Evolutionary conservation across 495 filamentous ascomycete genomes (phyloP).

Genomic region (Chlorociboria aeruginascens): DNA sequence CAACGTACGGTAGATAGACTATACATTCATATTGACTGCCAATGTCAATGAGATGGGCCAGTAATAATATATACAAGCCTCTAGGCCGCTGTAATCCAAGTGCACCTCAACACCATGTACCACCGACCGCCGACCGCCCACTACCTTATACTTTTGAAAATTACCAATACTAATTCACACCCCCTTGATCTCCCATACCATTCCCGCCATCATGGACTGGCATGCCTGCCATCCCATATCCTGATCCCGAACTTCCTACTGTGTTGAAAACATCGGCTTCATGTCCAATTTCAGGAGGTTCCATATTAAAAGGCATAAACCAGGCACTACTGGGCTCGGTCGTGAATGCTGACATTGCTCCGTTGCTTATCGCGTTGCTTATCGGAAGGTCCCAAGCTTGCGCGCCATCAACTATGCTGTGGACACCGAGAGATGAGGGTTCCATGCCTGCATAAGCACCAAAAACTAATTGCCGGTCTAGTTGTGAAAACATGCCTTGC

Average conservation of each 20-base stretch:
- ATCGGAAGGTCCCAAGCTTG: constrained; percentile 20
- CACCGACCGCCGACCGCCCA: not conserved
- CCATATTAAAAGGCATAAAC: constrained; percentile 93
- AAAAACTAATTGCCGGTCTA: constrained; percentile 70
- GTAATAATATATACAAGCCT: not conserved
- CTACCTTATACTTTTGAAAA: too few relatives aligned
- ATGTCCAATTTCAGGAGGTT: constrained; percentile 50
- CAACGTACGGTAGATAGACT: too few relatives aligned
- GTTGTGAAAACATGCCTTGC: constrained; percentile 38
- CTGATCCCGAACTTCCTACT: constrained; percentile 1
- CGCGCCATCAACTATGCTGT: constrained; percentile 11
- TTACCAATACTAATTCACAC: not conserved
- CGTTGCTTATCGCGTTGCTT: constrained; percentile 9
- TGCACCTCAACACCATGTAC: not conserved
- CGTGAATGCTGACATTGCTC: constrained; percentile 18
- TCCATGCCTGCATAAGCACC: constrained; percentile 62
- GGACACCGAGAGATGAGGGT: constrained; percentile 13
- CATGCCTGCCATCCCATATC: constrained; percentile 16
- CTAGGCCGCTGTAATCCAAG: not conserved
- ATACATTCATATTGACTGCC: not conserved
- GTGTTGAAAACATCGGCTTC: constrained; percentile 23
- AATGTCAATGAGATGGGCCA: not conserved
- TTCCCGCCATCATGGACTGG: constrained; percentile 10
- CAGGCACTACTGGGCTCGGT: constrained; percentile 59
- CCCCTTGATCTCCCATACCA: constrained; percentile 12